Evolutionary conservation across 352 stramenopile species (phyloP), one percentile per base, ranked within the genome.

Genomic region (Globisporangium splendens): DNA sequence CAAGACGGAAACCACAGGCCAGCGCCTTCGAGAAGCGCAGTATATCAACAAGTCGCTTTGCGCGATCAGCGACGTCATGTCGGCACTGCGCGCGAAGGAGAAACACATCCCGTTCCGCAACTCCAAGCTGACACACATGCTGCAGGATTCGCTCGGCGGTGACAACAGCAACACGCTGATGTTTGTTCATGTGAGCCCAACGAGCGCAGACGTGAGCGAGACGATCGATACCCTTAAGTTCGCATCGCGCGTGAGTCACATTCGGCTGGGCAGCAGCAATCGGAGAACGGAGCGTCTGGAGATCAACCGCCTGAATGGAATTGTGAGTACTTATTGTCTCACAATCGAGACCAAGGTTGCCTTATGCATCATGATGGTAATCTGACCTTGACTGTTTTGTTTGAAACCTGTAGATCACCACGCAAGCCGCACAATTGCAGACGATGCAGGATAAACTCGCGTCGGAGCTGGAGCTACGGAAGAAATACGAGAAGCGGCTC

Each of bases 41-140:
- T 76, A 83, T 49, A 90, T 95, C 50, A 88, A 91, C 69, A 89
- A 91, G 61, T 93, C 83, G 50, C 72, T 95, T 1, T 68, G 78
- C 13, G 83, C 86, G 8, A 63, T 95, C 18, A 76, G 74, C 10
- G 83, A 95, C 50, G 86, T 95, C 8, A 61, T 93, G 38, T 63
- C 73, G 8, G 77, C 84, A 14, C 59, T 92, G 35, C 59, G 84
- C 33, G 76, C 79, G 1, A 89, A 89, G 63, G 83, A 95, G 20
- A 91, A 91, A 22, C 83, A 93, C 62, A 73, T 95, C 3, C 85
- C 84, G 48, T 95, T 86, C 54, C 72, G 86, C 13, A 93, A 95
- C 54, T 89, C 82, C 12, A 95, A 95, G 66, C 75, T 95, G 21
- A 95, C 86, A 18, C 81, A 93, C 58, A 57, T 95, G 59, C 66